phyloP scores from a whole-genome alignment of 108 stramenopile genomes.

The Nannochloropsis salina region DNA sequence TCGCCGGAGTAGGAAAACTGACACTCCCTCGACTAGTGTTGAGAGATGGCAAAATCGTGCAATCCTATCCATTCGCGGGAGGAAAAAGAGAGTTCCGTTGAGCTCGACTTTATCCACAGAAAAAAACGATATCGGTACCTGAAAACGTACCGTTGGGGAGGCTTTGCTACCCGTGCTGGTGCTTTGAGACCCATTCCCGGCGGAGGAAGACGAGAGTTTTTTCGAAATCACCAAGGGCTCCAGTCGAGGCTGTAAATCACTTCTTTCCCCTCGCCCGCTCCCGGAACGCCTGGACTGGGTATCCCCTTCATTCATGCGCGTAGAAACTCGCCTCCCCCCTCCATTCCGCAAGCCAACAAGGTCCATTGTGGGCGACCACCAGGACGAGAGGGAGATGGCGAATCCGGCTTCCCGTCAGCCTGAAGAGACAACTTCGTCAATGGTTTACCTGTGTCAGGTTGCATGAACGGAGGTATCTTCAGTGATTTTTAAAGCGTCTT shows the following conservation, averaged over 20 bases:
- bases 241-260: not conserved
- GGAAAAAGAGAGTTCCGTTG: not conserved
- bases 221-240: not conserved
- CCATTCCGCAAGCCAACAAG: not conserved
- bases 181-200: not conserved
- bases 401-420: too few relatives aligned
- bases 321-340: not conserved
- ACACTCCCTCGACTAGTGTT: not conserved
- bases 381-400: too few relatives aligned
- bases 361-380: too few relatives aligned
- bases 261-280: not conserved
- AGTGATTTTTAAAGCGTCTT: too few relatives aligned
- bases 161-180: not conserved
- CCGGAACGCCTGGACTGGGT: not conserved
- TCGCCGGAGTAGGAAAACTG: not conserved
- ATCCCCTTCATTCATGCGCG: not conserved
- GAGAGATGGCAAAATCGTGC: not conserved
- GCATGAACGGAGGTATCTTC: too few relatives aligned
- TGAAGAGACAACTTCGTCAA: too few relatives aligned
- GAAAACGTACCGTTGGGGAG: not conserved
- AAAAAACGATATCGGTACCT: not conserved
- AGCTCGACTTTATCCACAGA: not conserved
- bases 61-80: not conserved
- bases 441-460: too few relatives aligned
- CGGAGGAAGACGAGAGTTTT: not conserved